Percentiles rank a stretch among this genome's conserved stretches.
These are phyloP conservation scores for Candida germanica DNA, from an alignment of 805 yeast species.

Conservation along the genomic window DNA sequence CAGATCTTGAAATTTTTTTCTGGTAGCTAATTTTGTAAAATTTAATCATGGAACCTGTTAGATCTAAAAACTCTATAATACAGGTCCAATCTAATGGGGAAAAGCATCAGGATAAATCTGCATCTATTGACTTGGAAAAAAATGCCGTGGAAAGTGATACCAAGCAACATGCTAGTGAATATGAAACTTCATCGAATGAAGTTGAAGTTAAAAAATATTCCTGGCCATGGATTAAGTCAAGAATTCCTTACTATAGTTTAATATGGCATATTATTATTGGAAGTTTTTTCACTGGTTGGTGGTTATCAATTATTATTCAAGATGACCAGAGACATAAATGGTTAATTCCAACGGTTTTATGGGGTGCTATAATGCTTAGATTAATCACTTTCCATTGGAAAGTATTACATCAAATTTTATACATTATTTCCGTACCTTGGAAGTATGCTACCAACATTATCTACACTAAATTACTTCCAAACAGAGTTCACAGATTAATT, in stretches of 20 bases:
- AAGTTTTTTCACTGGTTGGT: conserved; percentile 51
- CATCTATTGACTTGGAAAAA: conserved; percentile 6
- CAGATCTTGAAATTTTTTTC: neutral
- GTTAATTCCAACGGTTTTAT: conserved; percentile 57
- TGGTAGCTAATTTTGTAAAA: too few species aligned
- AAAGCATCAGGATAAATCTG: neutral
- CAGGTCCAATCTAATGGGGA: conserved; percentile 3
- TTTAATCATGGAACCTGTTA: conserved; percentile 11
- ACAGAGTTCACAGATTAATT: conserved; percentile 35
- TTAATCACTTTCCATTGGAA: conserved; percentile 50
- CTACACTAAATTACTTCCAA: conserved; percentile 40
- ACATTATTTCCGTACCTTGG: conserved; percentile 26
- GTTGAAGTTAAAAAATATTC: conserved; percentile 6
- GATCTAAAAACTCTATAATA: conserved; percentile 10
- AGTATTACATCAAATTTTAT: conserved; percentile 19
- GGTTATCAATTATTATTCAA: conserved; percentile 54
- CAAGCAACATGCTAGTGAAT: conserved; percentile 5
- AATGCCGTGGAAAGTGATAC: conserved; percentile 6
- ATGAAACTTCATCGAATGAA: conserved; percentile 8
- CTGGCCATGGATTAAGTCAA: conserved; percentile 7
- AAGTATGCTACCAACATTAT: conserved; percentile 27
- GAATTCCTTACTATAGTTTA: conserved; percentile 11
- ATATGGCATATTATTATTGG: conserved; percentile 23
- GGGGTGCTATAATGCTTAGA: conserved; percentile 49
- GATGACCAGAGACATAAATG: conserved; percentile 47